Evolutionary conservation across 257 asterid genomes (phyloP), one percentile per base, ranked within the genome.

Genomic region (Solanum chilense): DNA sequence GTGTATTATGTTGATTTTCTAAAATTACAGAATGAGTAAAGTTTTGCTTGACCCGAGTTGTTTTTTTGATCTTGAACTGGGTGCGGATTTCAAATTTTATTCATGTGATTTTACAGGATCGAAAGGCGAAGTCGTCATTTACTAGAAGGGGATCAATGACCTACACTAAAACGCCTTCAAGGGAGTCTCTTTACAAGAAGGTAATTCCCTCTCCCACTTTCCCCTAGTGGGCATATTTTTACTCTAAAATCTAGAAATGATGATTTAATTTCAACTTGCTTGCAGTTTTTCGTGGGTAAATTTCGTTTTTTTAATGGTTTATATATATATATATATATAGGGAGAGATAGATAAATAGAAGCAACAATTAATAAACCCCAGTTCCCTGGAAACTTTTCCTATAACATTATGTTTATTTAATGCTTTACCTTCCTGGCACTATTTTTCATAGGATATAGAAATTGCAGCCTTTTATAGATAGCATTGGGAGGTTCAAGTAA

Each of bases 91-190:
- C 18, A 47, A 44, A 39, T 12, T 88, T 29, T 5, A 16, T 33
- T 35, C 31, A 77, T 88, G 85, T 31, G 35, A 27, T 86, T 85
- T 52, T 74, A 56, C 84, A 97, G 99, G 99, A 95, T 89, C 94
- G 89, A 91, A 97, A 95, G 87, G 91, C 92, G 83, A 93, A 89
- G 75, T 68, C 96, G 45, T 93, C 97, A 35, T 97, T 94, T 87
- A 92, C 92, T 56, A 94, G 98, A 80, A 92, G 97, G 90, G 98
- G 98, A 85, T 95, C 99, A 29, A 90, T 97, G 98, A 89, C 91
- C 88, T 97, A 96, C 87, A 97, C 99, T 10, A 96, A 96, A 92
- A 93, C 98, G 85, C 99, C 99, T 58, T 92, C 98, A 27, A 93
- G 94, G 80, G 98, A 97, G 83, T 92, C 95, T 47, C 91, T 96